Percentiles rank a stretch among this genome's conserved stretches.
Conservation (phyloP, 768 basidiomycete species). For the Leccinum boreale region DNA sequence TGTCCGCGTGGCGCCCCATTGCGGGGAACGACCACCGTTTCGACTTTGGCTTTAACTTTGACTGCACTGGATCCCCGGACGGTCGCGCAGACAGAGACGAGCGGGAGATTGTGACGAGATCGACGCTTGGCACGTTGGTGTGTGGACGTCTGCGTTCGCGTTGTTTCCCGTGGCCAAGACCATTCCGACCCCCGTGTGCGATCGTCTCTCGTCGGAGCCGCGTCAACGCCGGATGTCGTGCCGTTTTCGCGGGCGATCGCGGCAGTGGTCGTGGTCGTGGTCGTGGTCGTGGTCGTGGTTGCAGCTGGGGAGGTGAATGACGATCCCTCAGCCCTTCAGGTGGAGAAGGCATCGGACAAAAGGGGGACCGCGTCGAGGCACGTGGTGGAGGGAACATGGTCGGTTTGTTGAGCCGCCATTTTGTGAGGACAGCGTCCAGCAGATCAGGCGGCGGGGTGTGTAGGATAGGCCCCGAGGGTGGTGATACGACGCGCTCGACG, state of each 20-base stretch:
- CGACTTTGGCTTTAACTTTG: neutral
- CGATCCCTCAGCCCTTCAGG: neutral
- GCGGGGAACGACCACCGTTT: constrained; percentile 22
- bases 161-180: neutral
- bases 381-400: constrained; percentile 18
- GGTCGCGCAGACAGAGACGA: constrained; percentile 13
- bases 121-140: constrained; percentile 17
- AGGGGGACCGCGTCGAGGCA: constrained; percentile 17
- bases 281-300: neutral
- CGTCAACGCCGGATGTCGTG: constrained; percentile 7
- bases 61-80: neutral
- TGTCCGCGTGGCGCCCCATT: neutral
- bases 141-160: neutral
- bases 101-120: constrained; percentile 18
- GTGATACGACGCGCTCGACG: neutral
- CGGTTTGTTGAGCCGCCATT: neutral
- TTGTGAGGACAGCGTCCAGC: neutral
- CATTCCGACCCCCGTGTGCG: neutral
- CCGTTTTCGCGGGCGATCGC: neutral
- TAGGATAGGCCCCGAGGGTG: neutral
- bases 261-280: neutral
- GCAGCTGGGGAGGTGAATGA: neutral
- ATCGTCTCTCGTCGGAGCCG: constrained; percentile 20
- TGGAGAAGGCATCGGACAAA: constrained; percentile 11
- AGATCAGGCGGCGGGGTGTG: neutral